Base-by-base conservation (phyloP, 139 green algal species). In the Picochlorum costavermella region DNA sequence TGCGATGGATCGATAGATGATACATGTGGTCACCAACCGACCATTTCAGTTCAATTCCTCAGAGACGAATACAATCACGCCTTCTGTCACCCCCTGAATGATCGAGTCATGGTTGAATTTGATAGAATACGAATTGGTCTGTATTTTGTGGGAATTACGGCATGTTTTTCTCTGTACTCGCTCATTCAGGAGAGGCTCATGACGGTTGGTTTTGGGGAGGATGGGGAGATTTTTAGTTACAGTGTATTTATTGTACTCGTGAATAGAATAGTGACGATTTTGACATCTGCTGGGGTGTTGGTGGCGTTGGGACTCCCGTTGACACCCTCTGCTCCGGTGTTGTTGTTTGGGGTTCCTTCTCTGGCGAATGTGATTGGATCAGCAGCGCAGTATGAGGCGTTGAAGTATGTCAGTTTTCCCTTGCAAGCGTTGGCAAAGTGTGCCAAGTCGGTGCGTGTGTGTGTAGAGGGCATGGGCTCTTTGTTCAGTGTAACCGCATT, bases 351-450 rank as follows among this genome's bases (percentile, higher is more conserved):
- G 0, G 72, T 71, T 5, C 82, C 92, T 1, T 87, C 78, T 4
- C 20, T 95, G 16, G 94, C 86, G 49, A 98, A 98, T 58, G 90
- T 98, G 12, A 68, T 95, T 23, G 91, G 89, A 16, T 96, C 91
- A 2, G 86, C 75, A 44, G 96, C 90, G 77, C 93, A 98, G 76
- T 98, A 98, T 49, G 93, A 98, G 65, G 94, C 94, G 9, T 80
- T 99, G 9, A 96, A 95, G 70, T 94, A 96, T 75, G 84, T 98
- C 2, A 88, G 79, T 33, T 98, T 99, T 70, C 89, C 92, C 0
- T 66, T 97, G 9, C 94, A 99, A 61, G 92, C 89, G 2, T 72
- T 95, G 13, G 85, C 84, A 29, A 98, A 98, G 73, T 95, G 85
- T 46, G 92, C 89, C 29, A 98, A 98, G 75, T 91, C 92, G 82